Conservation (phyloP, 2,329 filamentous ascomycete genomes). For the Pochonia chlamydosporia region DNA sequence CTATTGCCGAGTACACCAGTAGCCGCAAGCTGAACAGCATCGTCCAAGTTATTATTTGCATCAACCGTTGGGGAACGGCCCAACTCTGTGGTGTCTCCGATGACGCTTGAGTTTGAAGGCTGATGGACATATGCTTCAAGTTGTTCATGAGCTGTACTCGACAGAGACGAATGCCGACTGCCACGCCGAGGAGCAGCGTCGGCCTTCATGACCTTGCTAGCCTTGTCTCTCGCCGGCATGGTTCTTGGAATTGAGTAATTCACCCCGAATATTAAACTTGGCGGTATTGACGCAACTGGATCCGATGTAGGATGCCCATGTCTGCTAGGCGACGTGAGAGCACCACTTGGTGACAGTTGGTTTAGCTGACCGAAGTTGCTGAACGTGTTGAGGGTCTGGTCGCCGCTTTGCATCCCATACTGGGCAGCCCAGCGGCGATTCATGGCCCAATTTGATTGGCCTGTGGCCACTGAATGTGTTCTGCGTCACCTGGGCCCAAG, state of each 20-base stretch:
- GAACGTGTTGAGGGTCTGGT: neutral
- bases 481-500: neutral
- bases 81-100: conserved; percentile 2
- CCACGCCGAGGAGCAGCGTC: conserved; percentile 13
- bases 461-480: neutral
- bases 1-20: conserved; percentile 11
- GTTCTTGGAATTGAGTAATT: neutral
- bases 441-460: conserved; percentile 3
- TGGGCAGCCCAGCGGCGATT: neutral
- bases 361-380: conserved; percentile 2
- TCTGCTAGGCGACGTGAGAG: neutral
- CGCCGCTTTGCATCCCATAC: conserved; percentile 5
- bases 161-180: conserved; percentile 21
- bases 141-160: conserved; percentile 21
- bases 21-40: conserved; percentile 8
- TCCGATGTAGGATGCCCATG: neutral
- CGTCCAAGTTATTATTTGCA: conserved; percentile 6
- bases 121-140: conserved; percentile 21
- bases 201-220: conserved; percentile 39
- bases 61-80: neutral
- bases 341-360: conserved; percentile 20
- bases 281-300: conserved; percentile 1
- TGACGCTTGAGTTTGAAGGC: conserved; percentile 3
- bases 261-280: neutral
- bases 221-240: conserved; percentile 29